phyloP scores from a whole-genome alignment of 1,139 yeast genomes.

The Nakaseomyces glabratus region DNA sequence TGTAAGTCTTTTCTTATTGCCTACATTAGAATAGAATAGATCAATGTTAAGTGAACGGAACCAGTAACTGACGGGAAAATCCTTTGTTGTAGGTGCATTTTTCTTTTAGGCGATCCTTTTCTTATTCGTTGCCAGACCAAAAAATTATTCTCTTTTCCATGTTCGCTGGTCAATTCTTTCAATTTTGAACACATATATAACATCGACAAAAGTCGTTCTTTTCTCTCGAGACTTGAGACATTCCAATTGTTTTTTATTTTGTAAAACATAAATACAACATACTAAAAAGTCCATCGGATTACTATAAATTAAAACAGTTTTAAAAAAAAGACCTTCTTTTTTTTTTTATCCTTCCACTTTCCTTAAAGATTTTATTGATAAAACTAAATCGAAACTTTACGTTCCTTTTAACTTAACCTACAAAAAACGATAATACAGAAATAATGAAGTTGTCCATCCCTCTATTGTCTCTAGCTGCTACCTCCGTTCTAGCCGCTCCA shows the following conservation, averaged over 20 bases:
- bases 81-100: too few species aligned
- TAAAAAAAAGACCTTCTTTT: not conserved
- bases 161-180: too few species aligned
- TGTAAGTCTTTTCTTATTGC: too few species aligned
- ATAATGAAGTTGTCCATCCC: conserved; percentile 25
- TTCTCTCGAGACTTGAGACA: too few species aligned
- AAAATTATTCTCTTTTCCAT: too few species aligned
- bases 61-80: too few species aligned
- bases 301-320: not conserved
- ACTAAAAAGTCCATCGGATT: not conserved
- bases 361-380: not conserved
- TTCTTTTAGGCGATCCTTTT: too few species aligned
- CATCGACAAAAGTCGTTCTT: too few species aligned
- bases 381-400: too few species aligned
- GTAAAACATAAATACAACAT: not conserved
- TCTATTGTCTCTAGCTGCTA: conserved; percentile 25
- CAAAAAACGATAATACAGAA: not conserved
- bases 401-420: conserved; percentile 1
- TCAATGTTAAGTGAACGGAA: too few species aligned
- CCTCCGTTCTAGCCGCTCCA: conserved; percentile 32
- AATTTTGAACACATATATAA: conserved; percentile 3
- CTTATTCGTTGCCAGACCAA: too few species aligned
- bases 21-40: too few species aligned
- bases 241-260: not conserved
- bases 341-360: not conserved